Percentiles rank a stretch among this genome's conserved stretches.
Evolutionary conservation across 495 filamentous ascomycete genomes (phyloP).

Genomic region (Parmelia sp.): DNA sequence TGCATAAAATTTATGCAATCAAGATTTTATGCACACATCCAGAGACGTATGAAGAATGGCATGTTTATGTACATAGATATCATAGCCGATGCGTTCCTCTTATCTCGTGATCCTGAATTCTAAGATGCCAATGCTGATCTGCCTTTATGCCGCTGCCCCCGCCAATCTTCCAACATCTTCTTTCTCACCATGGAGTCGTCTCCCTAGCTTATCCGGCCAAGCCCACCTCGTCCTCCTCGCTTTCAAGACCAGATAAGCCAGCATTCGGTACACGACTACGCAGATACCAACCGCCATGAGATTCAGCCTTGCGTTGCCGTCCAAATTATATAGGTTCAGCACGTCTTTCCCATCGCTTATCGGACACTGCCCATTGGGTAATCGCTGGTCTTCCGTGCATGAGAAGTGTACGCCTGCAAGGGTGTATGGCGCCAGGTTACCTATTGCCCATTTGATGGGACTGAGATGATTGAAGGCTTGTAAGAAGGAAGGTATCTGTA

Average conservation of each 20-base stretch:
- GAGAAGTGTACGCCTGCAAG: constrained; percentile 49
- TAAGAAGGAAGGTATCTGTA: constrained; percentile 58
- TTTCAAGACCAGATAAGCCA: constrained; percentile 58
- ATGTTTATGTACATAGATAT: too few relatives aligned
- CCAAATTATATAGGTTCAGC: constrained; percentile 55
- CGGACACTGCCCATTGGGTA: constrained; percentile 52
- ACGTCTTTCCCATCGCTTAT: constrained; percentile 58
- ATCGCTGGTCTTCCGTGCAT: constrained; percentile 48
- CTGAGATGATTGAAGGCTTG: constrained; percentile 62
- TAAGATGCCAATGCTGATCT: neutral
- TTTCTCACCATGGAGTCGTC: neutral
- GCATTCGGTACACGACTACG: constrained; percentile 54
- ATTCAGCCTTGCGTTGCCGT: constrained; percentile 50
- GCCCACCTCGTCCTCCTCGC: constrained; percentile 35
- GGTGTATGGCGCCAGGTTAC: constrained; percentile 55
- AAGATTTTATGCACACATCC: too few relatives aligned
- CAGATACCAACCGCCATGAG: constrained; percentile 53
- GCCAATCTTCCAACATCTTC: neutral
- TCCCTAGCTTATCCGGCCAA: constrained; percentile 27
- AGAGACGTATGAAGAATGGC: too few relatives aligned
- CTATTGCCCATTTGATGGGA: constrained; percentile 60
- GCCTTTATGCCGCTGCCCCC: neutral
- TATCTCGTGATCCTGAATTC: neutral
- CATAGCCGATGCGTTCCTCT: neutral
- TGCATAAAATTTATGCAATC: too few relatives aligned